Evolutionary conservation across 371 early-diverging fungal species (phyloP), one percentile per base, ranked within the genome.

Genomic region (Mortierella sp.): DNA sequence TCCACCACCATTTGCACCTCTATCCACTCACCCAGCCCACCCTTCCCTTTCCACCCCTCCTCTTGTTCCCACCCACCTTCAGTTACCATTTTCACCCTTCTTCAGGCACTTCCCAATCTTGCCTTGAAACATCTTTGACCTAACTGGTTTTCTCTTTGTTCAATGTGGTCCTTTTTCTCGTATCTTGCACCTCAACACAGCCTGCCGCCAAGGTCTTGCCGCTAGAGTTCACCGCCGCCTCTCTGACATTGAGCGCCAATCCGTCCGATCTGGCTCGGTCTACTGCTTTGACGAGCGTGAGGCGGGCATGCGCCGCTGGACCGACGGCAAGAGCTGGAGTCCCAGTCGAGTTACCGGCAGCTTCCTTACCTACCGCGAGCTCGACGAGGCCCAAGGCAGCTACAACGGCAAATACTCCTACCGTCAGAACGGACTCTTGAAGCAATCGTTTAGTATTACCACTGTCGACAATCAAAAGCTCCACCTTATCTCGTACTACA

Each of bases 221-320:
- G 88, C 91, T 10, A 90, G 96, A 58, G 94, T 97, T n/a, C 93
- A 92, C 70, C 91, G 97, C 56, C 90, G 98, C 29, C 90, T 97
- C 21, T 91, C 95, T 48, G 94, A 95, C 41, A 93, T 93, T 72
- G 96, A 97, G 83, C 92, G 97, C 55, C 88, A 89, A 29, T 88
- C 90, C 14, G 96, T 97, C 78, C 91, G 91, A n/a, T 96, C 97
- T 6, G 97, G 97, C 0, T 94, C 96, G 0, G 93, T 97, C 3
- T 97, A 96, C 83, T 94, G 96, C 29, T 97, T 95, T 93, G 96
- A 96, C 84, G 97, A 97, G 89, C 91, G 93, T 29, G 97, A 96
- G 80, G 93, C 96, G 3, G 96, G 97, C 0, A 97, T 97, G 93
- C 90, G 95, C 73, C 91, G 97, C 18, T 97, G 98, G 98, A 97